A percentile compares a stretch with the other conserved stretches of the same genome.
phyloP scores from a whole-genome alignment of 768 basidiomycete genomes.

The Russula sp. region DNA sequence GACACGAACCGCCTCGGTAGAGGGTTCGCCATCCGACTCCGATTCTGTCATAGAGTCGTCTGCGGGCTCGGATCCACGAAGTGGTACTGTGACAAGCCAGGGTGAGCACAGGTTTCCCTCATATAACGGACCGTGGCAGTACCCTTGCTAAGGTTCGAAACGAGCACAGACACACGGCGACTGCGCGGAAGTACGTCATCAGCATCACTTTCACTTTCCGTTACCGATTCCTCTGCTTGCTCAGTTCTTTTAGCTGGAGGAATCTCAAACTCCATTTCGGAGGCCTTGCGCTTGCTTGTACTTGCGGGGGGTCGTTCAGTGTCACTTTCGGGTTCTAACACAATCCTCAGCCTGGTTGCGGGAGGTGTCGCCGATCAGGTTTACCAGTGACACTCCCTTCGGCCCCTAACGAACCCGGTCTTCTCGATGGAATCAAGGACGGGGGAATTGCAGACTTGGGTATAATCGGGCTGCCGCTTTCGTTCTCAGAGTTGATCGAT shows the following conservation, averaged over 20 bases:
- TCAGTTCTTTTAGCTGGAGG: slow-evolving; percentile 13
- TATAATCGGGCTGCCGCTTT: slow-evolving; percentile 2
- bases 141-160: neutral
- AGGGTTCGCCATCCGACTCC: slow-evolving; percentile 32
- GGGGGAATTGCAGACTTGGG: neutral
- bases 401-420: neutral
- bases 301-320: neutral
- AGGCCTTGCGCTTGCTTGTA: slow-evolving; percentile 14
- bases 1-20: slow-evolving; percentile 10
- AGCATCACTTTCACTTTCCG: slow-evolving; percentile 19
- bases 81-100: slow-evolving; percentile 4
- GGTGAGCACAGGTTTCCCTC: neutral
- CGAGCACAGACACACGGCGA: neutral
- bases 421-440: neutral
- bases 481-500: slow-evolving; percentile 6
- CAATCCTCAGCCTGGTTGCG: neutral
- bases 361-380: neutral
- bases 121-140: neutral
- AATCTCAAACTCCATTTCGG: slow-evolving; percentile 12
- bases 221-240: slow-evolving; percentile 2
- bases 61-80: slow-evolving; percentile 4
- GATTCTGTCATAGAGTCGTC: slow-evolving; percentile 46
- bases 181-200: neutral
- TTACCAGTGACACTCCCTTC: slow-evolving; percentile 20
- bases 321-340: slow-evolving; percentile 31